Conservation (phyloP, 352 stramenopile species). For the Blastocystis sp. region DNA sequence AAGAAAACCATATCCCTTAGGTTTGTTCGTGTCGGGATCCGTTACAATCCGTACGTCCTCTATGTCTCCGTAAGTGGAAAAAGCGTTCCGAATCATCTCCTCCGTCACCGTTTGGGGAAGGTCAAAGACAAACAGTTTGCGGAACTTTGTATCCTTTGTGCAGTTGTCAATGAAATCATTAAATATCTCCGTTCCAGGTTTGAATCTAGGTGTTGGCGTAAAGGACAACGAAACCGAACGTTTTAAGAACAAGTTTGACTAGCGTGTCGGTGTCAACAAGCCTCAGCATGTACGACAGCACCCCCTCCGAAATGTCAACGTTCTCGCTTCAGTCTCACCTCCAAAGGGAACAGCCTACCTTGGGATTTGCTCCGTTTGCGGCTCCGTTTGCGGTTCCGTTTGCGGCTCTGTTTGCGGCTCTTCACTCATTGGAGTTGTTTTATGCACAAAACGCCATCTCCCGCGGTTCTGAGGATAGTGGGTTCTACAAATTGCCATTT, state of each 20-base stretch:
- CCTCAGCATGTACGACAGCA: background rate
- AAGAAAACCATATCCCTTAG: conserved; percentile 14
- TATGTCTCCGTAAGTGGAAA: conserved; percentile 8
- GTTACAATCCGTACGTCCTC: background rate
- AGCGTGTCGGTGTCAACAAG: background rate
- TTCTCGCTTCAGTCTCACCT: background rate
- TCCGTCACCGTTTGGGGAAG: background rate
- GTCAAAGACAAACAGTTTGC: conserved; percentile 33
- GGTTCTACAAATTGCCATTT: background rate
- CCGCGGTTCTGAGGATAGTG: background rate
- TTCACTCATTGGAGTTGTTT: background rate
- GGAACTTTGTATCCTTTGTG: background rate
- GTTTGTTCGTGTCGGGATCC: background rate
- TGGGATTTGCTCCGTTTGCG: too few relatives aligned
- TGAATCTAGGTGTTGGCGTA: conserved; percentile 7
- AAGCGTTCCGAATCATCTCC: background rate
- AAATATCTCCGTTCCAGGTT: conserved; percentile 10
- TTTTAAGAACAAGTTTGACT: background rate
- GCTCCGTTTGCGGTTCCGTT: too few relatives aligned
- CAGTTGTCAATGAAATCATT: conserved; percentile 6
- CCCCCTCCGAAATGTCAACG: background rate
- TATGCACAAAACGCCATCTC: background rate
- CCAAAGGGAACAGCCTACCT: background rate
- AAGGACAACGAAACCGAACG: background rate
- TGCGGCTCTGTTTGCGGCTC: background rate